Evolutionary conservation across 495 filamentous ascomycete genomes (phyloP), one percentile per base, ranked within the genome.

Genomic region (Daldinia grandis): DNA sequence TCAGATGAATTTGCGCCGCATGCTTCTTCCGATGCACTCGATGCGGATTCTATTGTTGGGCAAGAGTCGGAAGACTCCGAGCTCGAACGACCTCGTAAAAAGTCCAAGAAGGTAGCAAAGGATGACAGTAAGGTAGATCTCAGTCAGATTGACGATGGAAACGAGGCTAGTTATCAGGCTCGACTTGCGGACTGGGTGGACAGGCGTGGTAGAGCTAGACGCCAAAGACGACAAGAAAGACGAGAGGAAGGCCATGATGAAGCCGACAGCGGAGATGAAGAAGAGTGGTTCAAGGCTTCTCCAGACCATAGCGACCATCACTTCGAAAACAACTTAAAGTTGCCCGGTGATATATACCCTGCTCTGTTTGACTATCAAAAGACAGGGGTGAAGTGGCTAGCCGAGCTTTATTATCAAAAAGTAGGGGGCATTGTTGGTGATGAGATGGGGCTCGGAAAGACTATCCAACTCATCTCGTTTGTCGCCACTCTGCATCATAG

Each of bases 381-480:
- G 75, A 96, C 93, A 1, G 92, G 94, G 14, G 93, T 98, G 2
- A 91, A 96, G 75, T 99, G 95, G 95, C 84, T 99, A n/a, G 93
- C 93, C 80, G 94, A 99, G 78, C 81, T 99, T 15, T 94, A 97
- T 76, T 83, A 88, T 44, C 92, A 97, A 76, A 85, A 91, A 68
- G 93, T 97, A 28, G 95, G 95, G 24, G 95, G 95, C 14, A 99
- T 99, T 61, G 86, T 99, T 54, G 95, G 94, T 6, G 95, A 99
- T 71, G 95, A 99, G 82, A 99, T 99, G 95, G 95, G 95, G 0
- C 84, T 98, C 14, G 95, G 95, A 10, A 99, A 99, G 79, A 99
- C 95, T 0, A 83, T 99, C 27, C 95, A 98, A 78, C 83, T 93
- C 55, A 97, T 99, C 54, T 89, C 95, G 0, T 97, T 97, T 73